Percentiles rank a stretch among this genome's conserved stretches.
phyloP scores from a whole-genome alignment of 495 filamentous ascomycete species.

The Podospora australis region DNA sequence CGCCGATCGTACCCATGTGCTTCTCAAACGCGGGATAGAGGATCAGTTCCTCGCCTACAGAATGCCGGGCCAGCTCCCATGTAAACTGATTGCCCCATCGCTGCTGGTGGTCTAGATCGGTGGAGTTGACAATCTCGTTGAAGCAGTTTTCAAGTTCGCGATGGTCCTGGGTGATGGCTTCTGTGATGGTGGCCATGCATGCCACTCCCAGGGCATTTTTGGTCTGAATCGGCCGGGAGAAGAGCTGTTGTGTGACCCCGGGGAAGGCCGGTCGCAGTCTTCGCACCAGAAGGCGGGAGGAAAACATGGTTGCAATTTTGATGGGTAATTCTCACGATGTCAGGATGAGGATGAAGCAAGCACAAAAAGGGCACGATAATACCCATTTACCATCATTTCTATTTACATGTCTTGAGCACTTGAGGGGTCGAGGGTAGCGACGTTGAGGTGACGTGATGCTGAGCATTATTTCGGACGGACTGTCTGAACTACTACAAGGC shows the following conservation, averaged over 20 bases:
- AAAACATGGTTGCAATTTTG: no score
- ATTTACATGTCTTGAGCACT: no score
- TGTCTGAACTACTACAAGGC: no score
- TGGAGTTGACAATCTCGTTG: background rate
- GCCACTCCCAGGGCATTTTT: background rate
- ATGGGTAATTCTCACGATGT: no score
- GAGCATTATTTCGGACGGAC: no score
- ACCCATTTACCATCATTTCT: no score
- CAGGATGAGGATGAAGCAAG: background rate
- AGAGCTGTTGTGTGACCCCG: background rate
- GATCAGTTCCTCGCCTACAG: background rate
- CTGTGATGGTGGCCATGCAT: background rate
- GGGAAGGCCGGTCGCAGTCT: background rate
- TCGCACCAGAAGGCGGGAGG: background rate
- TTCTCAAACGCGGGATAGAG: constrained; percentile 5
- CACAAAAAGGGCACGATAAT: background rate
- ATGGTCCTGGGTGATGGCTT: constrained; percentile 3
- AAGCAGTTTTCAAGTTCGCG: constrained; percentile 1
- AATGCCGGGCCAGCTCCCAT: constrained; percentile 4
- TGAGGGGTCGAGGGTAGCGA: no score
- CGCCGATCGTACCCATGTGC: background rate
- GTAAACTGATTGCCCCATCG: constrained; percentile 3
- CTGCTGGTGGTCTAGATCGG: background rate
- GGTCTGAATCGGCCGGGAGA: background rate
- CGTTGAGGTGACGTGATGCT: no score